Conservation (phyloP, 371 early-diverging fungal species). For the Syncephalastrum racemosum region DNA sequence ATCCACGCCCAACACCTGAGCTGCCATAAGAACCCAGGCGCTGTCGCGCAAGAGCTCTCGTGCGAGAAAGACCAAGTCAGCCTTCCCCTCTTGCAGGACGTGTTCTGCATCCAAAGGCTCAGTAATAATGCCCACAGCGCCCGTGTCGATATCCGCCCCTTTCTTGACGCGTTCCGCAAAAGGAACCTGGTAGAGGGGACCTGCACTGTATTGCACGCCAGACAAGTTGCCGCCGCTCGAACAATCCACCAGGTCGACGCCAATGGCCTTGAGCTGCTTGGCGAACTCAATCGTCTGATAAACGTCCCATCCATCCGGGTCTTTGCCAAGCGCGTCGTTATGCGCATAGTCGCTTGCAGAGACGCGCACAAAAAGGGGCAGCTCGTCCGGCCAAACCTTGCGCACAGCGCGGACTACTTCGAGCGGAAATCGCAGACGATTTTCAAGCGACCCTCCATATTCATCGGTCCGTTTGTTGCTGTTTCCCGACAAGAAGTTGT, state of each 20-base stretch:
- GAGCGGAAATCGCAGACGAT: slow-evolving; percentile 69
- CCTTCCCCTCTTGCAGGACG: slow-evolving; percentile 64
- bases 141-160: slow-evolving; percentile 58
- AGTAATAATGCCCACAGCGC: slow-evolving; percentile 78
- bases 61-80: slow-evolving; percentile 60
- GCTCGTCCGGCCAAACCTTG: slow-evolving; percentile 71
- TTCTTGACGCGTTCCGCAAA: slow-evolving; percentile 63
- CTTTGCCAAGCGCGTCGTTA: slow-evolving; percentile 22
- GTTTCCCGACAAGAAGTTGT: slow-evolving; percentile 78
- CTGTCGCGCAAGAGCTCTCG: slow-evolving; percentile 73
- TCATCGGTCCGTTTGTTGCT: slow-evolving; percentile 83
- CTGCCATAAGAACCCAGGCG: slow-evolving; percentile 33
- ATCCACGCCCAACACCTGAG: slow-evolving; percentile 61
- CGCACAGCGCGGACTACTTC: slow-evolving; percentile 69
- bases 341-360: slow-evolving; percentile 68
- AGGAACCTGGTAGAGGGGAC: slow-evolving; percentile 69
- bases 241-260: slow-evolving; percentile 77
- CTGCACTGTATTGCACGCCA: slow-evolving; percentile 20
- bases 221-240: slow-evolving; percentile 67
- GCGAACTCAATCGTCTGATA: slow-evolving; percentile 68
- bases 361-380: slow-evolving; percentile 81
- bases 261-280: slow-evolving; percentile 55
- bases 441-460: slow-evolving; percentile 81
- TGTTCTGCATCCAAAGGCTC: slow-evolving; percentile 66
- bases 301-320: slow-evolving; percentile 55